A percentile compares a stretch with the other conserved stretches of the same genome.
phyloP scores from a whole-genome alignment of 495 filamentous ascomycete genomes.

The Penicillium simplicissimum region DNA sequence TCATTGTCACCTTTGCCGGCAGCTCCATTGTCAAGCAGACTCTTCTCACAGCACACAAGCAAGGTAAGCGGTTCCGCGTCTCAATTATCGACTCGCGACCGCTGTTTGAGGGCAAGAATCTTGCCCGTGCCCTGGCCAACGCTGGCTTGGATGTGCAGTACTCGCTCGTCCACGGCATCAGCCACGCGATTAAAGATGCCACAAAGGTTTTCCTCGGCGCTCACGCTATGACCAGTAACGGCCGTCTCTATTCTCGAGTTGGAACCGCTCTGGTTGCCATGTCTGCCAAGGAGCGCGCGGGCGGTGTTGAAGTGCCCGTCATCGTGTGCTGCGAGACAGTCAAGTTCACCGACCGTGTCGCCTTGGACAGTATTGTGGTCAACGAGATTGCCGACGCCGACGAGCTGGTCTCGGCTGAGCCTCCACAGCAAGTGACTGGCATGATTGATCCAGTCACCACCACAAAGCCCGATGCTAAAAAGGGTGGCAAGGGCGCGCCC shows the following conservation, averaged over 20 bases:
- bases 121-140: slow-evolving; percentile 66
- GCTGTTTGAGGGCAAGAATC: slow-evolving; percentile 74
- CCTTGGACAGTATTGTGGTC: slow-evolving; percentile 84
- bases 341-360: slow-evolving; percentile 91
- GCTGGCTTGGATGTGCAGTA: slow-evolving; percentile 78
- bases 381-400: slow-evolving; percentile 84
- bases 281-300: slow-evolving; percentile 68
- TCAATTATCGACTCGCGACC: slow-evolving; percentile 82
- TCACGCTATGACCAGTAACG: slow-evolving; percentile 88
- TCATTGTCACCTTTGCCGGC: slow-evolving; percentile 87
- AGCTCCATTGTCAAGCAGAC: slow-evolving; percentile 82
- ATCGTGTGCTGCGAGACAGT: slow-evolving; percentile 91
- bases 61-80: slow-evolving; percentile 75
- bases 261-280: slow-evolving; percentile 90
- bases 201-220: slow-evolving; percentile 85
- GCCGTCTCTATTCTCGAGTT: slow-evolving; percentile 79
- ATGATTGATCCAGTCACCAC: slow-evolving; percentile 34
- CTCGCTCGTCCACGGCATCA: slow-evolving; percentile 71
- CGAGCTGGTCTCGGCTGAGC: slow-evolving; percentile 51
- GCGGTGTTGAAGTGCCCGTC: slow-evolving; percentile 66
- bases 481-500: slow-evolving; percentile 37
- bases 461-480: slow-evolving; percentile 34
- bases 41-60: slow-evolving; percentile 66
- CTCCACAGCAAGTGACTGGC: slow-evolving; percentile 40
- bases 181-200: slow-evolving; percentile 68